A percentile compares a stretch with the other conserved stretches of the same genome.
phyloP scores from a whole-genome alignment of 2,329 filamentous ascomycete species.

The Alternaria gansuensis region DNA sequence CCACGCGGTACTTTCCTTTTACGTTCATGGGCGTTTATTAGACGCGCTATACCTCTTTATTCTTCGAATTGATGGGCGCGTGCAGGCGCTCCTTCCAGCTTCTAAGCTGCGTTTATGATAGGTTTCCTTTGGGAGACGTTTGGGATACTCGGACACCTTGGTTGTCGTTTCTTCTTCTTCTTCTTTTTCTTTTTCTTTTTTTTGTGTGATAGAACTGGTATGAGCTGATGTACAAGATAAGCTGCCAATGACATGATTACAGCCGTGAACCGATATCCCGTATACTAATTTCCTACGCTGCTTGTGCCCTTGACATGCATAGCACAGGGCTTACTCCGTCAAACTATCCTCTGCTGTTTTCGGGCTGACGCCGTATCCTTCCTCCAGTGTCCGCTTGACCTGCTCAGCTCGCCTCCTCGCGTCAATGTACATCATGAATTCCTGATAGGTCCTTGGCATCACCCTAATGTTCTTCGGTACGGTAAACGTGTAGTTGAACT shows the following conservation, averaged over 20 bases:
- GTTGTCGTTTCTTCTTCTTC: background rate
- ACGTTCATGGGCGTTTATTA: background rate
- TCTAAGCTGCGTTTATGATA: background rate
- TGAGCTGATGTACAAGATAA: background rate
- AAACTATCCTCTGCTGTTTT: constrained; percentile 48
- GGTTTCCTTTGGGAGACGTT: constrained; percentile 7
- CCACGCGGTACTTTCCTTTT: constrained; percentile 5
- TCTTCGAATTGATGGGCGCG: constrained; percentile 6
- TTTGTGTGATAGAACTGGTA: background rate
- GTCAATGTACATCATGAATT: constrained; percentile 73
- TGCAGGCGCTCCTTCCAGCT: background rate
- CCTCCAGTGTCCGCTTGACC: constrained; percentile 52
- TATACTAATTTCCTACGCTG: background rate
- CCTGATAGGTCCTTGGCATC: constrained; percentile 69
- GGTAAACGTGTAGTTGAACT: constrained; percentile 78
- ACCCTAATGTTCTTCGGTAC: constrained; percentile 72
- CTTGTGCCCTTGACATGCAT: background rate
- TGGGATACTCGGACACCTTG: background rate
- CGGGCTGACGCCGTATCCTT: constrained; percentile 41
- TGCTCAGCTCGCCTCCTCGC: constrained; percentile 65
- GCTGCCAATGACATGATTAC: background rate
- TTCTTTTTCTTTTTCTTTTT: too few relatives aligned
- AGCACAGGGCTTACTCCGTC: constrained; percentile 40
- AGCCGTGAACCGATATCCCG: background rate
- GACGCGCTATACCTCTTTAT: constrained; percentile 6